Conservation (phyloP, 768 basidiomycete species). For the Fomitopsis serialis region DNA sequence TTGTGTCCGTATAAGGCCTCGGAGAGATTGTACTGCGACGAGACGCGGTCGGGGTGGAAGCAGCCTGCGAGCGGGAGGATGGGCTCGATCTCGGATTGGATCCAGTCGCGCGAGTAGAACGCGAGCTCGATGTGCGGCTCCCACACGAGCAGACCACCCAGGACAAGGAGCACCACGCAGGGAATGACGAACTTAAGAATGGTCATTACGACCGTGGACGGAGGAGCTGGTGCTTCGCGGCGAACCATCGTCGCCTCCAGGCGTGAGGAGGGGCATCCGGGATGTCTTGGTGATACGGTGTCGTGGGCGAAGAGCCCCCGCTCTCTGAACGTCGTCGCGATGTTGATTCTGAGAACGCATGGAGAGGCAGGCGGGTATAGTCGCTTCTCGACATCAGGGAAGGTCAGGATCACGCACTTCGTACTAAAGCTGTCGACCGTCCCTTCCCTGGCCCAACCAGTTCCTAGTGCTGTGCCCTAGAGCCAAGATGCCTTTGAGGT, state of each 20-base stretch:
- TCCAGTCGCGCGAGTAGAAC: conserved; percentile 74
- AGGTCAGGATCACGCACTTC: neutral
- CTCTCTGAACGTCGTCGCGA: neutral
- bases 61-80: conserved; percentile 67
- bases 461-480: too few relatives aligned
- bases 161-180: conserved; percentile 23
- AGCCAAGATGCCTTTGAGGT: too few relatives aligned
- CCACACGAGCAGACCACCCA: conserved; percentile 54
- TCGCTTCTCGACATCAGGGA: neutral
- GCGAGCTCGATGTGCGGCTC: conserved; percentile 85
- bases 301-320: neutral
- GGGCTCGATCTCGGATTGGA: conserved; percentile 63
- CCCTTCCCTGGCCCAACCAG: too few relatives aligned
- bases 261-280: conserved; percentile 1
- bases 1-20: conserved; percentile 59
- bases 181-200: conserved; percentile 17
- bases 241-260: conserved; percentile 1
- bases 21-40: conserved; percentile 64
- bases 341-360: conserved; percentile 1
- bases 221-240: conserved; percentile 1
- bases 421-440: too few relatives aligned
- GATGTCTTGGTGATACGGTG: neutral
- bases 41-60: conserved; percentile 58
- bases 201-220: conserved; percentile 14
- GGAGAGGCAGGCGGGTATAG: conserved; percentile 1